Evolutionary conservation across 805 yeast genomes (phyloP), one percentile per base, ranked within the genome.

Genomic region (Kuraishia cidri): DNA sequence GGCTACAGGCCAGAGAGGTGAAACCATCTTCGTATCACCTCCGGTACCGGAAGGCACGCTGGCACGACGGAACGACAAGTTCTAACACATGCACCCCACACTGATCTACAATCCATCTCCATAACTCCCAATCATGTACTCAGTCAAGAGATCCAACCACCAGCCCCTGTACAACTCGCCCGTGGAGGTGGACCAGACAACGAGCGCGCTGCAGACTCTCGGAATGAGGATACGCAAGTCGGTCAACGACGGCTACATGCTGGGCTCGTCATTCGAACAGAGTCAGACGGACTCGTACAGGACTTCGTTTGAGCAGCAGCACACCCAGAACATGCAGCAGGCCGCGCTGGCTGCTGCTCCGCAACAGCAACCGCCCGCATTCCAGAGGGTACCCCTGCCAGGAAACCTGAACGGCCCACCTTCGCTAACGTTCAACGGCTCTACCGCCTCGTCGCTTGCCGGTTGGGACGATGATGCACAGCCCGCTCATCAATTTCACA

Each of bases 181-280:
- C 23, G 18, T 29, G 17, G 12, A 30, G 23, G 16, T 12, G 10
- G 18, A 14, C 4, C 51, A 48, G 46, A 57, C 56, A n/a, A 52
- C 48, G 26, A 47, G 52, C 10, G 62, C 52, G 17, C 60, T 79
- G 16, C 66, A 75, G 26, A 66, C 77, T 1, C 47, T 79, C 5
- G 87, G 86, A 0, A 79, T 78, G 85, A 64, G 85, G 40, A 72
- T 81, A 37, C 67, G 90, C 46, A 76, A 78, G 43, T 64, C 80
- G 2, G 73, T 80, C 3, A 62, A 71, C 22, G 75, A 76, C 28
- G 87, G 87, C 1, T 77, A 78, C 43, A 38, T 39, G 33, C 44
- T 43, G 17, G 47, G 44, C 21, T 19, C 18, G 25, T 24, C 24
- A 18, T 34, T 30, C 12, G 31, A 5, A 11, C n/a, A 7, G 24